Base-by-base conservation (phyloP, 345 rosid species). In the Geranium brycei region DNA sequence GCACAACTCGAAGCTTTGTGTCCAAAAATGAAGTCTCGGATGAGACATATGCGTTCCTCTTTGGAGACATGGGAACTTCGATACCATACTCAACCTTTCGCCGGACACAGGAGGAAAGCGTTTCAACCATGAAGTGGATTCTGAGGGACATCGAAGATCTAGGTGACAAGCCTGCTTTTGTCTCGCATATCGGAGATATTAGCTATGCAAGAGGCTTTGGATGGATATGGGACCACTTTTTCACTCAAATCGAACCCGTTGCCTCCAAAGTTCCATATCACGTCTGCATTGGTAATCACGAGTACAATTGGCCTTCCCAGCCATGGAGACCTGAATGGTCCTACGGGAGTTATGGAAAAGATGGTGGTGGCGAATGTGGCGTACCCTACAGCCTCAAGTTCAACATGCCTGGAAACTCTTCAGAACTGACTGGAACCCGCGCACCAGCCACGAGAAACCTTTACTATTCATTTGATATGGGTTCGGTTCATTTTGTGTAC, bases 341-440 rank as follows among this genome's bases (percentile, higher is more conserved):
- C 51, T 19, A 64, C 18, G 31, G 71, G 3, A 30, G 77, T 30
- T 91, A 85, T 61, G 85, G 88, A 30, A 87, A 78, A 38, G 96
- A 91, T 60, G 93, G 96, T 58, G 98, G 96, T 8, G 96, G 98
- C 57, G 98, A 89, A 72, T 89, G 95, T 66, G 96, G 96, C 16
- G 91, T 91, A 59, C 98, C 95, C 55, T 89, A 85, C 77, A 89
- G 96, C 76, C 84, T 80, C 68, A 85, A 82, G 77, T 89, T 92
- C 77, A 77, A 82, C 64, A 89, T 92, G 98, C 95, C 95, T 14
- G 98, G 96, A n/a, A 87, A 83, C 69, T 92, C 91, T 51, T 84
- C 93, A 0, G 93, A 85, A 67, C 72, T 79, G 17, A 87, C 91
- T 3, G 89, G 95, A 58, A 79, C 79, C 68, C 77, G 14, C 61